phyloP scores from a whole-genome alignment of 2,329 filamentous ascomycete genomes.

The Penicillium sp. region DNA sequence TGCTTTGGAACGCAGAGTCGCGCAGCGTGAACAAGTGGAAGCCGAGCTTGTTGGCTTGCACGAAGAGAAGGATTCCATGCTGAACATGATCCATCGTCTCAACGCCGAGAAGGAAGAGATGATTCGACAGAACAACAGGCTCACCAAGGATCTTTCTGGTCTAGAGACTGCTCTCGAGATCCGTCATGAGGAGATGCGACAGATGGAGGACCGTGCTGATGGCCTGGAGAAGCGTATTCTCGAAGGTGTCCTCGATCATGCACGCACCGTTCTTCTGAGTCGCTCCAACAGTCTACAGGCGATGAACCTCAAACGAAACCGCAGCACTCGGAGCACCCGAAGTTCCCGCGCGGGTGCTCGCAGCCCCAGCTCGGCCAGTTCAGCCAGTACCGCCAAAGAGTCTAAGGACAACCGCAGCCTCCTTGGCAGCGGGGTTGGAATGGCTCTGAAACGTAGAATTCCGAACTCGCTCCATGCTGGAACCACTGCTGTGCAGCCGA shows the following conservation, averaged over 20 bases:
- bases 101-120: conserved; percentile 64
- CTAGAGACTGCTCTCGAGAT: conserved; percentile 88
- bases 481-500: conserved; percentile 47
- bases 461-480: conserved; percentile 42
- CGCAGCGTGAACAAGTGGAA: conserved; percentile 65
- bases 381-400: conserved; percentile 35
- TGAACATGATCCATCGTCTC: conserved; percentile 55
- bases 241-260: conserved; percentile 95
- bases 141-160: conserved; percentile 83
- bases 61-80: conserved; percentile 64
- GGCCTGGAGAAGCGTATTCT: conserved; percentile 87
- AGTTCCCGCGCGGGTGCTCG: conserved; percentile 41
- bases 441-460: conserved; percentile 55
- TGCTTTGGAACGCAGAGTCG: conserved; percentile 73
- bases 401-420: conserved; percentile 38
- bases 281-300: conserved; percentile 57
- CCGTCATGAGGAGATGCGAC: conserved; percentile 83
- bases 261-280: conserved; percentile 77
- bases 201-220: conserved; percentile 89
- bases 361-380: conserved; percentile 37
- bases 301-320: conserved; percentile 56
- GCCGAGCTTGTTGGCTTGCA: conserved; percentile 51
- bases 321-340: conserved; percentile 26
- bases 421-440: conserved; percentile 45
- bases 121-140: conserved; percentile 72